Percentiles rank a stretch among this genome's conserved stretches.
phyloP scores from a whole-genome alignment of 805 yeast genomes.

The Kodamaea neixiangensis region DNA sequence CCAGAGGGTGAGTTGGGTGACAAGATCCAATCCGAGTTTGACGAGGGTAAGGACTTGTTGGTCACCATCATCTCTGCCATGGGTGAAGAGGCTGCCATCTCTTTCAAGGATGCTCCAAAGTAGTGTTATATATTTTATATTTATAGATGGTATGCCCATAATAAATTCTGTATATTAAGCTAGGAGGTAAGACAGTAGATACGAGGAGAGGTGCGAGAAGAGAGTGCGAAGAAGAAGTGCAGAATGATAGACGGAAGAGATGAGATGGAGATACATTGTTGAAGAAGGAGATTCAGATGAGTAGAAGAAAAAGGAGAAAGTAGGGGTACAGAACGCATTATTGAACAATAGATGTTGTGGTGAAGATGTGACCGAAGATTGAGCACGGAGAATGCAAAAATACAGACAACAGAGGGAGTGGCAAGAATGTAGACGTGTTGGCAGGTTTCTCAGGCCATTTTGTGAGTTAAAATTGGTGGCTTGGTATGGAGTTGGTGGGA shows the following conservation, averaged over 20 bases:
- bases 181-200: background rate
- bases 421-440: background rate
- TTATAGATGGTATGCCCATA: constrained; percentile 13
- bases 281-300: background rate
- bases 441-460: background rate
- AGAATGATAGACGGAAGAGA: background rate
- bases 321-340: background rate
- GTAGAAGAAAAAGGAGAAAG: background rate
- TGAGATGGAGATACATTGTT: background rate
- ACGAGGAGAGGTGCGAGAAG: too few relatives aligned
- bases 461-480: background rate
- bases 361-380: background rate
- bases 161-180: constrained; percentile 12
- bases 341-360: background rate
- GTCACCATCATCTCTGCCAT: constrained; percentile 97
- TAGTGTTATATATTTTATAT: constrained; percentile 8
- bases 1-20: constrained; percentile 99
- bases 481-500: too few relatives aligned
- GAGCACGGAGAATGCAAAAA: too few relatives aligned
- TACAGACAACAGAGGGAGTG: too few relatives aligned
- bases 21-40: constrained; percentile 87
- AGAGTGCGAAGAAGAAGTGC: background rate
- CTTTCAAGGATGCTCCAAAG: constrained; percentile 98
- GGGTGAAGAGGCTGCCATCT: constrained; percentile 99
- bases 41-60: constrained; percentile 96